Evolutionary conservation across 495 filamentous ascomycete species (phyloP).

Genomic region (Penicillium robsamsonii): DNA sequence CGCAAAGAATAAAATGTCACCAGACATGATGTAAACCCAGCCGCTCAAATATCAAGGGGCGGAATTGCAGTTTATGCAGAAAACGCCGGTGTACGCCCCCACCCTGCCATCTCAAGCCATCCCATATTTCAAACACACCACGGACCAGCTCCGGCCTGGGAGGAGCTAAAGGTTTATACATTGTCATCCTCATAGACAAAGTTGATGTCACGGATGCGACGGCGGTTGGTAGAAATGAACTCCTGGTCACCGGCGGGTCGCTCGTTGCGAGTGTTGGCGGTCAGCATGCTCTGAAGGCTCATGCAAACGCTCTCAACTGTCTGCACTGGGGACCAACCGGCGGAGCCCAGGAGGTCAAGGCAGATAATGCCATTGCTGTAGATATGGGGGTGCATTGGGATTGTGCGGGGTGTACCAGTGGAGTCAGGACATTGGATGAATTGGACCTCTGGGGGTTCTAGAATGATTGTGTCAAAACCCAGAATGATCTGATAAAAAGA

Average conservation of each 20-base stretch:
- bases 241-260: slow-evolving; percentile 81
- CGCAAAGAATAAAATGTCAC: background rate
- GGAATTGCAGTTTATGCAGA: background rate
- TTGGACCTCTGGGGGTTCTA: slow-evolving; percentile 90
- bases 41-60: background rate
- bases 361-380: slow-evolving; percentile 99
- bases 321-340: slow-evolving; percentile 94
- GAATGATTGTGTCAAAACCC: slow-evolving; percentile 1
- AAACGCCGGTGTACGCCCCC: slow-evolving; percentile 3
- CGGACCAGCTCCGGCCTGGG: background rate
- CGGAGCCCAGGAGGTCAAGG: slow-evolving; percentile 81
- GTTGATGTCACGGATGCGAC: slow-evolving; percentile 77
- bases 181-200: slow-evolving; percentile 87
- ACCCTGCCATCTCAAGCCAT: background rate
- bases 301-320: slow-evolving; percentile 97
- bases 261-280: slow-evolving; percentile 86
- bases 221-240: slow-evolving; percentile 75
- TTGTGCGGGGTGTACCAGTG: slow-evolving; percentile 57
- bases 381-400: slow-evolving; percentile 96
- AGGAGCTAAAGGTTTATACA: slow-evolving; percentile 49
- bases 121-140: background rate
- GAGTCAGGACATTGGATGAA: slow-evolving; percentile 59
- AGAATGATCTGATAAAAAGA: background rate
- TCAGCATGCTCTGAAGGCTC: slow-evolving; percentile 97
- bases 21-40: background rate